Evolutionary conservation across 2,329 filamentous ascomycete species (phyloP).

Genomic region (Fusarium subtropicale): DNA sequence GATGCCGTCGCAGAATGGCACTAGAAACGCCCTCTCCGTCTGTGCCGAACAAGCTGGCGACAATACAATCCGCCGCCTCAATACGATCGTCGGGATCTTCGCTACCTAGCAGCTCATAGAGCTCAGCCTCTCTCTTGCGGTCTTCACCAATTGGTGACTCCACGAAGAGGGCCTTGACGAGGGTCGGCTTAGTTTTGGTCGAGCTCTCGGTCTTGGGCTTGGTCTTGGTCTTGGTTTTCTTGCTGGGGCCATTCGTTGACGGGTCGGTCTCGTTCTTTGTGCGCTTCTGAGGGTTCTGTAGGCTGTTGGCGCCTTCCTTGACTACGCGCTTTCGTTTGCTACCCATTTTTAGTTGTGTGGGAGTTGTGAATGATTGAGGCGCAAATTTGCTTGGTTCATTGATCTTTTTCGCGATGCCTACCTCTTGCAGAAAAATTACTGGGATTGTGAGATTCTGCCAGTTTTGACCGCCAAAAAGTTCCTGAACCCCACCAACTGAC

Average conservation of each 20-base stretch:
- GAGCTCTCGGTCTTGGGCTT: not conserved
- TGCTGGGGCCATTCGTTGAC: conserved; percentile 29
- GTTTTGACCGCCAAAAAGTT: conserved; percentile 38
- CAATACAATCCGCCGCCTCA: conserved; percentile 67
- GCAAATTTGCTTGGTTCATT: conserved; percentile 10
- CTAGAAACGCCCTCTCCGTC: conserved; percentile 63
- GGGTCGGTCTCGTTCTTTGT: conserved; percentile 48
- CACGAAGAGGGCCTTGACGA: conserved; percentile 60
- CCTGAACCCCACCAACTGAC: conserved; percentile 36
- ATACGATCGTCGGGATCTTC: conserved; percentile 68
- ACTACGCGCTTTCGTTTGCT: conserved; percentile 53
- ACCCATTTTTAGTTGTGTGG: conserved; percentile 46
- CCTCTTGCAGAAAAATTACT: conserved; percentile 34
- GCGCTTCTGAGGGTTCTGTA: conserved; percentile 48
- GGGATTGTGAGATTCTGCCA: conserved; percentile 34
- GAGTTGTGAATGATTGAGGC: conserved; percentile 2
- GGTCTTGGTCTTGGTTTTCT: conserved; percentile 10
- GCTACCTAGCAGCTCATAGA: conserved; percentile 72
- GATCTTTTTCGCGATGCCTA: conserved; percentile 17
- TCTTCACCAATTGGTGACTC: conserved; percentile 65
- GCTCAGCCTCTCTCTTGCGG: conserved; percentile 66
- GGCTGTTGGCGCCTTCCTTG: conserved; percentile 48
- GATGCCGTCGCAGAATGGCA: conserved; percentile 66
- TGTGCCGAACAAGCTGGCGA: conserved; percentile 63
- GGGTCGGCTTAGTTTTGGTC: conserved; percentile 42